Percentiles rank a stretch among this genome's conserved stretches.
These are phyloP conservation scores for Neonectria sp. DNA, from an alignment of 2,329 filamentous ascomycete genomes.

Conservation along the genomic window DNA sequence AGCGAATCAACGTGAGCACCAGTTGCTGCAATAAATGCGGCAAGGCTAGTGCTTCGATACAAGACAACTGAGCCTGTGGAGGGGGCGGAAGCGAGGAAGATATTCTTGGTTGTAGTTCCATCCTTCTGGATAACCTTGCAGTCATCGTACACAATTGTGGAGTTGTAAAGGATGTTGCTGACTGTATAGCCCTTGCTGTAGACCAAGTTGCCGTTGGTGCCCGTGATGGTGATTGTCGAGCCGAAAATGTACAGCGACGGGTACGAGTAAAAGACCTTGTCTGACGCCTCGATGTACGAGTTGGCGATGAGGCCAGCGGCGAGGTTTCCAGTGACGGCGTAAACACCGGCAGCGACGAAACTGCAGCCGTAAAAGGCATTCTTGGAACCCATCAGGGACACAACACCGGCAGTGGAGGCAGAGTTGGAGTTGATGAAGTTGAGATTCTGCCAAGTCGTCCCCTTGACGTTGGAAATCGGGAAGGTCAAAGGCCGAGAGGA, in stretches of 20 bases:
- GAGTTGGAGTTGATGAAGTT: conserved; percentile 39
- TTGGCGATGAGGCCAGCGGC: conserved; percentile 58
- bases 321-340: conserved; percentile 45
- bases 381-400: conserved; percentile 31
- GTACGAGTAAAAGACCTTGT: conserved; percentile 59
- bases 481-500: conserved; percentile 25
- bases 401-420: conserved; percentile 9
- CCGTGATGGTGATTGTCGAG: conserved; percentile 58
- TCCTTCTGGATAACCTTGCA: conserved; percentile 52
- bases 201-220: conserved; percentile 47
- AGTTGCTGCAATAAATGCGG: conserved; percentile 53
- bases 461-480: conserved; percentile 8
- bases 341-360: conserved; percentile 55
- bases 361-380: conserved; percentile 58
- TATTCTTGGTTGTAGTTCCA: conserved; percentile 52
- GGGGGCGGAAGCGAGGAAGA: conserved; percentile 60
- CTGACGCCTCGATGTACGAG: conserved; percentile 60
- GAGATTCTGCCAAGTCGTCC: conserved; percentile 37
- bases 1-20: conserved; percentile 51
- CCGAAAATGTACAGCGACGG: conserved; percentile 59
- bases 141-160: conserved; percentile 59
- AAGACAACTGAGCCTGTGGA: conserved; percentile 57
- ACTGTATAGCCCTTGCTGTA: conserved; percentile 56
- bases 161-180: conserved; percentile 52
- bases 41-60: conserved; percentile 57